These are phyloP conservation scores for Yamadazyma conglobata DNA, from an alignment of 1,139 yeast species.

Conservation along the genomic window DNA sequence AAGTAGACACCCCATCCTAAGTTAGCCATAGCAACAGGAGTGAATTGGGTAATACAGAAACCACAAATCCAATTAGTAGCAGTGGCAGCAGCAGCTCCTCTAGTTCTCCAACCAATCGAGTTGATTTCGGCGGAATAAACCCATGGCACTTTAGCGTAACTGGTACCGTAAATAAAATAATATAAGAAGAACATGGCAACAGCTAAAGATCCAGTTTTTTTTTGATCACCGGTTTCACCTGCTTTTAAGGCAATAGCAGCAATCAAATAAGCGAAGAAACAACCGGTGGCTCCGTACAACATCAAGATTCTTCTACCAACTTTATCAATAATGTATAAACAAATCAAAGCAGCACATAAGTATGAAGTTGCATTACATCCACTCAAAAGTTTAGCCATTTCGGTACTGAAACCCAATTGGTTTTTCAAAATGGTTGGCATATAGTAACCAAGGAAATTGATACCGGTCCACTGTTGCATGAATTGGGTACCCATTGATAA, in stretches of 20 bases:
- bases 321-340: conserved; percentile 54
- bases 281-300: conserved; percentile 42
- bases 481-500: conserved; percentile 37
- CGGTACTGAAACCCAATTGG: conserved; percentile 28
- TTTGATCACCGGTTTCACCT: conserved; percentile 23
- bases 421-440: conserved; percentile 29
- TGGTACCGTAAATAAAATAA: conserved; percentile 27
- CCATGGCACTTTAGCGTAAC: conserved; percentile 38
- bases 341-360: conserved; percentile 52
- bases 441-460: conserved; percentile 39
- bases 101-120: conserved; percentile 50
- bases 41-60: conserved; percentile 47
- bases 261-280: conserved; percentile 34
- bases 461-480: conserved; percentile 41
- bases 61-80: conserved; percentile 47
- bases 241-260: conserved; percentile 36
- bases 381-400: conserved; percentile 38
- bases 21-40: conserved; percentile 41
- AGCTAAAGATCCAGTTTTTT: conserved; percentile 42
- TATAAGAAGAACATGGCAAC: conserved; percentile 43
- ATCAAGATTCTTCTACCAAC: conserved; percentile 57
- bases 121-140: conserved; percentile 53
- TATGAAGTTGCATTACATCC: conserved; percentile 58
- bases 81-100: conserved; percentile 45
- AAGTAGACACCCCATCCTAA: conserved; percentile 26